These are phyloP conservation scores for Xerocomus brunneocitrinus DNA, from an alignment of 768 basidiomycete genomes.

Conservation along the genomic window DNA sequence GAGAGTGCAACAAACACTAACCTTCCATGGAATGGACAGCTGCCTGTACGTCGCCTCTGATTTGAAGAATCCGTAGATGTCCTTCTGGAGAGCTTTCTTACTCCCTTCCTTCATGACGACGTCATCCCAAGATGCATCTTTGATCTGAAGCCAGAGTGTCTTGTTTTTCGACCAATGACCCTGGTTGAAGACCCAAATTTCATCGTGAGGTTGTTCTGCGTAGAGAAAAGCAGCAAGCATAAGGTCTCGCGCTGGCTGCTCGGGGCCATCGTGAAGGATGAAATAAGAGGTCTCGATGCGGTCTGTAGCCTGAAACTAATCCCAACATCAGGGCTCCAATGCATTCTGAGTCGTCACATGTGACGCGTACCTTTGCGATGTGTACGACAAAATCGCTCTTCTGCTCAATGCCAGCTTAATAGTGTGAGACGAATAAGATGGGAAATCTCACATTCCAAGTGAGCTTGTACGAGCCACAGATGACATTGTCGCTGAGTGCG, in stretches of 20 bases:
- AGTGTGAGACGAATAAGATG: background rate
- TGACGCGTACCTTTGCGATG: conserved; percentile 40
- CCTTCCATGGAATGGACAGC: conserved; percentile 82
- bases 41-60: conserved; percentile 70
- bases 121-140: conserved; percentile 68
- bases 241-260: conserved; percentile 47
- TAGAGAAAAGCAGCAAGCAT: conserved; percentile 52
- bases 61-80: conserved; percentile 76
- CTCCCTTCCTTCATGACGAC: conserved; percentile 67
- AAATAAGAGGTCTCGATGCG: conserved; percentile 35
- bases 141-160: conserved; percentile 55
- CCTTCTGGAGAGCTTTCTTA: conserved; percentile 66
- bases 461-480: conserved; percentile 51
- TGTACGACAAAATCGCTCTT: conserved; percentile 55
- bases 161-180: conserved; percentile 64
- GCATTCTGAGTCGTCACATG: background rate
- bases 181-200: conserved; percentile 75
- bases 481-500: conserved; percentile 45
- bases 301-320: conserved; percentile 29
- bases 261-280: conserved; percentile 58
- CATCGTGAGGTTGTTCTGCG: conserved; percentile 52
- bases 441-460: conserved; percentile 51
- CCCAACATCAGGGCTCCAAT: background rate
- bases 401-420: conserved; percentile 29
- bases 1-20: conserved; percentile 17